Evolutionary conservation across 225 moss, liverwort and hornwort species (phyloP), one percentile per base, ranked within the genome.

Genomic region (Sphagnum contortum): DNA sequence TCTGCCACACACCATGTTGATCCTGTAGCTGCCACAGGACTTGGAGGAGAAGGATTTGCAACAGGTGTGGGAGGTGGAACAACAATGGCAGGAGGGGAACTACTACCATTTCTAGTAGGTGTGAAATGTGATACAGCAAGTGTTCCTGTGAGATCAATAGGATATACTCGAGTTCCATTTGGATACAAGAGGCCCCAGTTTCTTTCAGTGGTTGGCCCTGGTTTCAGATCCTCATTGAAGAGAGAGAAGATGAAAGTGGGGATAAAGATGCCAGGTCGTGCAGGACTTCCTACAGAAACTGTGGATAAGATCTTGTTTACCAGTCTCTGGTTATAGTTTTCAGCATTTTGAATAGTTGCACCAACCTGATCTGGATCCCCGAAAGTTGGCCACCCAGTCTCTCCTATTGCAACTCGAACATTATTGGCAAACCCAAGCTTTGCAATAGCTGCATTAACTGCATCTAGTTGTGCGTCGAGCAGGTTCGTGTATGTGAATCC

Each of bases 401-500:
- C 85, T 4, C 81, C 82, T 0, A 88, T 72, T 6, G 85, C 74
- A 3, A 88, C 46, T 7, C 74, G 75, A 13, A 78, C 29, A 5
- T 44, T 62, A 4, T 59, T 29, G 29, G 29, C 60, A 29, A 71
- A 85, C 3, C 88, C 85, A 3, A 76, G 77, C 66, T 63, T 65
- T 4, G 76, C 59, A 4, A 82, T 68, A 6, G 88, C 88, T 11
- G 82, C 66, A 45, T 75, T 75, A 44, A 84, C 79, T 4, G 88
- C 88, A 29, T 88, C 88, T 2, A 88, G 70, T 65, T 88, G 84
- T 11, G 88, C 88, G 66, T 88, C 88, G 68, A 81, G 72, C 63
- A 88, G 67, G 70, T 79, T 88, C 5, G 85, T 85, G 74, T 88
- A 88, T 44, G 66, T 76, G 9, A 85, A 71, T 29, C 55, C 64